Evolutionary conservation across 345 rosid species (phyloP).

Genomic region (Syzygium aqueum): DNA sequence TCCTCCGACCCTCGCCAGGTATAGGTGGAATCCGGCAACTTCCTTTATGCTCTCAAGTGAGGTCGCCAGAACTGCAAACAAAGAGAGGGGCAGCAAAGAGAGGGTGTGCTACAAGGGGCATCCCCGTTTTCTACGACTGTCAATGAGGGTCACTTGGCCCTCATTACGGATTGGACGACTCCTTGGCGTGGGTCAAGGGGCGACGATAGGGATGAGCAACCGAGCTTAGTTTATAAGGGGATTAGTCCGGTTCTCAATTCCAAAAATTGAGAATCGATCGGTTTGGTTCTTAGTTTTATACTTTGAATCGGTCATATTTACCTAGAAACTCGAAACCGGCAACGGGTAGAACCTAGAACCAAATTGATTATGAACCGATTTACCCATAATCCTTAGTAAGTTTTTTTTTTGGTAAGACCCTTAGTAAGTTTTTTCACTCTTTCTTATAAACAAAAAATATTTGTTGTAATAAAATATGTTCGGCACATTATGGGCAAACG

Average conservation of each 20-base stretch:
- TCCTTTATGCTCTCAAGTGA: neutral
- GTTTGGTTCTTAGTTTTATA: neutral
- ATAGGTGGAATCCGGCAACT: neutral
- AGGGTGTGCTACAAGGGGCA: neutral
- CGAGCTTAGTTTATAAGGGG: neutral
- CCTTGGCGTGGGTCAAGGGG: neutral
- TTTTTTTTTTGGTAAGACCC: too few species aligned
- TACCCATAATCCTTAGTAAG: neutral
- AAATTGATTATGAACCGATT: neutral
- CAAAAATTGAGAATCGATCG: neutral
- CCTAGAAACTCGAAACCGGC: accelerated
- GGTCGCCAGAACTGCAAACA: neutral
- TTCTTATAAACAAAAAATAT: neutral
- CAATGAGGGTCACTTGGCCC: neutral
- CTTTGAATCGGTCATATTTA: accelerated
- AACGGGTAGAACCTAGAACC: neutral
- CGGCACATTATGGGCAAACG: neutral
- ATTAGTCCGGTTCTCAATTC: accelerated
- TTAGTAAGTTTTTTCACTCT: neutral
- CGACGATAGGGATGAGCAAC: neutral
- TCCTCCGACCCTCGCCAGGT: neutral
- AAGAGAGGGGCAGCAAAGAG: neutral
- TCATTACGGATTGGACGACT: neutral
- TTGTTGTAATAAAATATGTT: neutral
- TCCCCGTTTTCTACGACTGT: neutral